Conservation (phyloP, 805 yeast species). For the Zygosaccharomyces bisporus region DNA sequence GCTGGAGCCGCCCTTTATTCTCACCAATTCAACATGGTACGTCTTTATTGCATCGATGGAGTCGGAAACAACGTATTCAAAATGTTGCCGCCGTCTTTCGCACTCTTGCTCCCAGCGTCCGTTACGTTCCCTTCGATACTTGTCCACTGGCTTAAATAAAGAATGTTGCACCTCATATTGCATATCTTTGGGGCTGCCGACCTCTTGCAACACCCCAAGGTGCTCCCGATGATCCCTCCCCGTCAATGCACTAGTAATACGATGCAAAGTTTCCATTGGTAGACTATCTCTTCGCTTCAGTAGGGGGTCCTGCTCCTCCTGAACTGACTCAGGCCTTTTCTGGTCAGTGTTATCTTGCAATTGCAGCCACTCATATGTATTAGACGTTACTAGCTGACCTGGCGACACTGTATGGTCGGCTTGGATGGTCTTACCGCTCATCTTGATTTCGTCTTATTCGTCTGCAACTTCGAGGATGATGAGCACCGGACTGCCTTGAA, state of each 20-base stretch:
- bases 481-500: background rate
- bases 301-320: slow-evolving; percentile 1
- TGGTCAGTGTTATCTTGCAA: slow-evolving; percentile 14
- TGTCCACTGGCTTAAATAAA: slow-evolving; percentile 46
- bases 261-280: background rate
- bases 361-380: slow-evolving; percentile 25
- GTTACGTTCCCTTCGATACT: slow-evolving; percentile 11
- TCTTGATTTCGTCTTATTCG: background rate
- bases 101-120: slow-evolving; percentile 2
- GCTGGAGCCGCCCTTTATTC: slow-evolving; percentile 63
- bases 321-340: slow-evolving; percentile 1
- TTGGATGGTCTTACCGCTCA: slow-evolving; percentile 5
- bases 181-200: slow-evolving; percentile 9
- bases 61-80: slow-evolving; percentile 37
- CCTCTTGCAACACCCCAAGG: slow-evolving; percentile 7
- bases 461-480: background rate
- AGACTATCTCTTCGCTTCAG: background rate
- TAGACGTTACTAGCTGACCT: slow-evolving; percentile 18
- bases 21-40: slow-evolving; percentile 43
- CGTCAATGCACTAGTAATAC: slow-evolving; percentile 8
- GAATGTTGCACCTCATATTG: slow-evolving; percentile 51
- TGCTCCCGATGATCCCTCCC: slow-evolving; percentile 3
- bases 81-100: slow-evolving; percentile 9
- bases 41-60: slow-evolving; percentile 45
- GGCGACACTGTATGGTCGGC: slow-evolving; percentile 12